A percentile compares a stretch with the other conserved stretches of the same genome.
Evolutionary conservation across 2,329 filamentous ascomycete species (phyloP).

Genomic region (Zasmidium angulare): DNA sequence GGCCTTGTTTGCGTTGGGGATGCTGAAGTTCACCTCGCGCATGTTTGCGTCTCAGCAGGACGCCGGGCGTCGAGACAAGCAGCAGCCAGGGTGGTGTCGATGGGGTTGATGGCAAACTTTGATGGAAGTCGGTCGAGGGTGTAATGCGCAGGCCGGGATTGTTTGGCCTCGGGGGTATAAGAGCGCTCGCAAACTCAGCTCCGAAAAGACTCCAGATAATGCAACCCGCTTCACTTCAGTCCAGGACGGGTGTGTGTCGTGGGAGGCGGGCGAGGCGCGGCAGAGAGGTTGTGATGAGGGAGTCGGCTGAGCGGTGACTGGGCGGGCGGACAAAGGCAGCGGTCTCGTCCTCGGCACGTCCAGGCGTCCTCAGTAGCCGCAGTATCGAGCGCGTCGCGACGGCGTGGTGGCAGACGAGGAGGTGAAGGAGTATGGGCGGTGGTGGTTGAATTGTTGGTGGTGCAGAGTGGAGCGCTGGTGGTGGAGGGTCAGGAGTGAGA

Average conservation of each 20-base stretch:
- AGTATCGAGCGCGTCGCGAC: background rate
- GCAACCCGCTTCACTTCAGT: background rate
- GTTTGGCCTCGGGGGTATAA: background rate
- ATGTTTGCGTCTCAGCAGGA: slow-evolving; percentile 59
- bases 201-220: background rate
- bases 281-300: background rate
- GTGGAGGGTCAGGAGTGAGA: too few relatives aligned
- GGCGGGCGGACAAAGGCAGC: background rate
- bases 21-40: slow-evolving; percentile 99
- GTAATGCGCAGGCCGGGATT: background rate
- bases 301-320: background rate
- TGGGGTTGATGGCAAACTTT: background rate
- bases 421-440: background rate
- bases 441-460: too few relatives aligned
- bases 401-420: background rate
- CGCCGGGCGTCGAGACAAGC: slow-evolving; percentile 3
- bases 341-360: background rate
- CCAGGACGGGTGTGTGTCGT: background rate
- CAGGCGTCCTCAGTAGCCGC: background rate
- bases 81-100: background rate
- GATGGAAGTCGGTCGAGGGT: background rate
- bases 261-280: background rate
- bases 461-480: too few relatives aligned
- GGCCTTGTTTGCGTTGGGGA: slow-evolving; percentile 98
- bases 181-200: background rate